These are phyloP conservation scores for Syncephalis fuscata DNA, from an alignment of 371 early-diverging fungal genomes.

Conservation along the genomic window DNA sequence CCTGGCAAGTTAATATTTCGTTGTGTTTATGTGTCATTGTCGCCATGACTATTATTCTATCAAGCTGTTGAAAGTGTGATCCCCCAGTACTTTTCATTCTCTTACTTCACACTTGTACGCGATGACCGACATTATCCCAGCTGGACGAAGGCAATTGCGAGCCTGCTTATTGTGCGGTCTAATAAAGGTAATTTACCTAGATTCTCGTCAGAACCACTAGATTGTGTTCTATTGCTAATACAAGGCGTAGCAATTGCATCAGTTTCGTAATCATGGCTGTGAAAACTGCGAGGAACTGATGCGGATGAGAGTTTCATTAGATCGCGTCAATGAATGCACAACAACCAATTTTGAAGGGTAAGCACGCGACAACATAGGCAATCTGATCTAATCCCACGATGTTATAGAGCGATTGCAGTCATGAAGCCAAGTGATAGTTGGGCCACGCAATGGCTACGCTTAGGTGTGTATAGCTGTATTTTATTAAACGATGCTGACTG, in stretches of 20 bases:
- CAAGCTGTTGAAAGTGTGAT: too few species aligned
- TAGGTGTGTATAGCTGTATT: slow-evolving; percentile 20
- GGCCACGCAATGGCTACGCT: slow-evolving; percentile 80
- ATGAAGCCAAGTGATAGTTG: slow-evolving; percentile 70
- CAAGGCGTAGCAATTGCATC: slow-evolving; percentile 31
- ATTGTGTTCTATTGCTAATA: not conserved
- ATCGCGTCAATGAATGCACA: slow-evolving; percentile 72
- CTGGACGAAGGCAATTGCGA: slow-evolving; percentile 33
- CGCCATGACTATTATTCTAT: too few species aligned
- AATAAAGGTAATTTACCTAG: slow-evolving; percentile 42
- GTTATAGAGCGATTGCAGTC: slow-evolving; percentile 45
- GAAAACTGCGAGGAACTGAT: slow-evolving; percentile 85
- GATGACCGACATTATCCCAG: slow-evolving; percentile 2
- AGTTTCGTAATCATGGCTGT: slow-evolving; percentile 71
- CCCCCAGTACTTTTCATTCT: too few species aligned
- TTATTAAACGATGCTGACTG: not conserved
- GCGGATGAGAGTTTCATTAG: slow-evolving; percentile 45
- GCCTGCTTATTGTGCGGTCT: slow-evolving; percentile 90
- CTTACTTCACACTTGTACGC: not conserved
- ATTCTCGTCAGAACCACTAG: not conserved
- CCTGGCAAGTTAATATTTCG: too few species aligned
- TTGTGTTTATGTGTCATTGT: too few species aligned
- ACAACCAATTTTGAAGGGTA: slow-evolving; percentile 78
- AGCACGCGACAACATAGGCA: not conserved
- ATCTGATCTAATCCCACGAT: not conserved